A percentile compares a stretch with the other conserved stretches of the same genome.
Conservation (phyloP, 1,284 basidiomycete genomes). For the Irpex sp. region DNA sequence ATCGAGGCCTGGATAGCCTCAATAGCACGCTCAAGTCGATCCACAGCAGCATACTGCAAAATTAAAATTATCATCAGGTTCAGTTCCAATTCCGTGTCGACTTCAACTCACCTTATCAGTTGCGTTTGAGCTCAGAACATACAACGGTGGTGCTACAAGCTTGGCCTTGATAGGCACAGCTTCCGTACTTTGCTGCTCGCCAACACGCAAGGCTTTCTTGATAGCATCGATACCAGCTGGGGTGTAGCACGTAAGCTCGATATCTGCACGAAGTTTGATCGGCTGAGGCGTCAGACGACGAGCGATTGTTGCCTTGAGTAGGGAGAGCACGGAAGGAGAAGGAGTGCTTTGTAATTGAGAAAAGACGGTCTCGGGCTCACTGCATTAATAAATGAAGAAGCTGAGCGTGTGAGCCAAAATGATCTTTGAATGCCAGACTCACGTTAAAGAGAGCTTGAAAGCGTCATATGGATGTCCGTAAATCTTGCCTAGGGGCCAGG, state of each 20-base stretch:
- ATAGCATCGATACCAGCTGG: slow-evolving; percentile 98
- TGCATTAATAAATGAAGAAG: slow-evolving; percentile 29
- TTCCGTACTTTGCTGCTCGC: slow-evolving; percentile 85
- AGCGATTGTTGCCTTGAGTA: slow-evolving; percentile 87
- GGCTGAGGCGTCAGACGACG: slow-evolving; percentile 96
- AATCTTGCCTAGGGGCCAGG: slow-evolving; percentile 90
- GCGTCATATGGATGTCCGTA: slow-evolving; percentile 98
- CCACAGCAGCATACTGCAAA: slow-evolving; percentile 79
- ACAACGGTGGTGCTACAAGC: slow-evolving; percentile 93
- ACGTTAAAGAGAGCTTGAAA: slow-evolving; percentile 95
- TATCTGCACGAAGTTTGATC: slow-evolving; percentile 97
- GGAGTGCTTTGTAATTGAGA: slow-evolving; percentile 66
- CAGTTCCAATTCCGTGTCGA: background rate
- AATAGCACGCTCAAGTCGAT: slow-evolving; percentile 90
- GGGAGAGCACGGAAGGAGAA: slow-evolving; percentile 53
- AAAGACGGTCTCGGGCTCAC: slow-evolving; percentile 87
- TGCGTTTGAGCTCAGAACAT: slow-evolving; percentile 93
- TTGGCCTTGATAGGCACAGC: slow-evolving; percentile 97
- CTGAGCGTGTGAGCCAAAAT: slow-evolving; percentile 2
- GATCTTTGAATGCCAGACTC: slow-evolving; percentile 30
- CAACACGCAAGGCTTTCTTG: slow-evolving; percentile 86
- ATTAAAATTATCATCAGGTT: background rate
- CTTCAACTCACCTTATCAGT: slow-evolving; percentile 79
- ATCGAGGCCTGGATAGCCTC: slow-evolving; percentile 87
- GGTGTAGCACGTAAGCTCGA: slow-evolving; percentile 96